A percentile compares a stretch with the other conserved stretches of the same genome.
These are phyloP conservation scores for Nicotiana paniculata DNA, from an alignment of 257 asterid genomes.

Conservation along the genomic window DNA sequence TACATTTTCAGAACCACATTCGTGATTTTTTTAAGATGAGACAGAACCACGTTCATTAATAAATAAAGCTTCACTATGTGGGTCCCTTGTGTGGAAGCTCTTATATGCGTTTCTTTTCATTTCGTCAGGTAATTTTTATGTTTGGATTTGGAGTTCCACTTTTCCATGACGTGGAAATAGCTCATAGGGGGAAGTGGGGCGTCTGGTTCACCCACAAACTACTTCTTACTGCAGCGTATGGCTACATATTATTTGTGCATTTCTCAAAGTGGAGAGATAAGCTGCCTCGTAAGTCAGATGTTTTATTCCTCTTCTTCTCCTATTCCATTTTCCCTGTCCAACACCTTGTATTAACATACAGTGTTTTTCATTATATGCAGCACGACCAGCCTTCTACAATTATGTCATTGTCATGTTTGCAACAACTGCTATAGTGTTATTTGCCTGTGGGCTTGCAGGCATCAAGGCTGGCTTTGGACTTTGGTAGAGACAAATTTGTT, in stretches of 20 bases:
- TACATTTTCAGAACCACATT: not conserved
- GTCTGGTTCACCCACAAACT: conserved; percentile 46
- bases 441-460: conserved; percentile 66
- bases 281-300: conserved; percentile 69
- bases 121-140: conserved; percentile 57
- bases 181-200: conserved; percentile 71
- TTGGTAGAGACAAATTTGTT: conserved; percentile 35
- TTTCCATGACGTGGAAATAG: conserved; percentile 36
- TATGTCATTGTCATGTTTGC: conserved; percentile 72
- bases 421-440: conserved; percentile 35
- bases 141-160: conserved; percentile 78
- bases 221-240: conserved; percentile 57
- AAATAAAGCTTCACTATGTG: not conserved
- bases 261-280: conserved; percentile 92
- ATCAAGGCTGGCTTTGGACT: conserved; percentile 61
- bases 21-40: too few species aligned
- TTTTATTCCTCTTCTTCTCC: not conserved
- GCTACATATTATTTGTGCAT: conserved; percentile 79
- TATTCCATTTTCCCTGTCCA: not conserved
- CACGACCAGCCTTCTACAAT: conserved; percentile 85
- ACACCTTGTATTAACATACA: not conserved
- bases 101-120: not conserved
- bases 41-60: not conserved
- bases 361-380: conserved; percentile 29
- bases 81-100: not conserved